A percentile compares a stretch with the other conserved stretches of the same genome.
Evolutionary conservation across 2,329 filamentous ascomycete genomes (phyloP).

Genomic region (Penicillium sp.): DNA sequence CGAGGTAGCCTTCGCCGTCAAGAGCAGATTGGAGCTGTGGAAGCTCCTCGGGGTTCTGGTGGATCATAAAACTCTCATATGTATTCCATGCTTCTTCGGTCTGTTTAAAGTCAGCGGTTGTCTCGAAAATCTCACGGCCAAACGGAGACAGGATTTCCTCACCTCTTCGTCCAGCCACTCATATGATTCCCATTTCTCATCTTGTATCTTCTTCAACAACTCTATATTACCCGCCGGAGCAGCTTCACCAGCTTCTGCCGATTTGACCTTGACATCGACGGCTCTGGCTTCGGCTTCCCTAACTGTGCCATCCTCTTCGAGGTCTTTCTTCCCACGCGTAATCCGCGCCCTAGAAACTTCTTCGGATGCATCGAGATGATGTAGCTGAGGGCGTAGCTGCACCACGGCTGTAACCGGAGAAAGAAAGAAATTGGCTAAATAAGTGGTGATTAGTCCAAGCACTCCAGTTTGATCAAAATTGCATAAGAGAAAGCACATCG

Average conservation of each 20-base stretch:
- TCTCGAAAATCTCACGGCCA: not conserved
- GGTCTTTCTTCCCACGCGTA: constrained; percentile 33
- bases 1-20: constrained; percentile 58
- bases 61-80: constrained; percentile 70
- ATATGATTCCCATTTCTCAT: constrained; percentile 76
- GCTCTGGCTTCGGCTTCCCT: constrained; percentile 60
- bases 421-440: constrained; percentile 58
- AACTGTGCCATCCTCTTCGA: constrained; percentile 42
- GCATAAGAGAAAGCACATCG: not conserved
- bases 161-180: constrained; percentile 78
- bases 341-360: constrained; percentile 53
- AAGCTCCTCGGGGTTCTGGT: constrained; percentile 40
- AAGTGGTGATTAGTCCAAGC: not conserved
- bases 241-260: constrained; percentile 62
- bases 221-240: constrained; percentile 68
- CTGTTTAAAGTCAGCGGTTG: constrained; percentile 23
- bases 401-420: constrained; percentile 79
- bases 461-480: not conserved
- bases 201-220: constrained; percentile 72
- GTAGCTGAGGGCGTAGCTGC: constrained; percentile 85
- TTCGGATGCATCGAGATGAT: constrained; percentile 81
- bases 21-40: constrained; percentile 53
- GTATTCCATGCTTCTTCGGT: constrained; percentile 68
- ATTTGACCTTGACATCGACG: constrained; percentile 84
- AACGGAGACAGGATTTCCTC: not conserved